phyloP scores from a whole-genome alignment of 2,329 filamentous ascomycete species.

The Penicillium oxalicum region DNA sequence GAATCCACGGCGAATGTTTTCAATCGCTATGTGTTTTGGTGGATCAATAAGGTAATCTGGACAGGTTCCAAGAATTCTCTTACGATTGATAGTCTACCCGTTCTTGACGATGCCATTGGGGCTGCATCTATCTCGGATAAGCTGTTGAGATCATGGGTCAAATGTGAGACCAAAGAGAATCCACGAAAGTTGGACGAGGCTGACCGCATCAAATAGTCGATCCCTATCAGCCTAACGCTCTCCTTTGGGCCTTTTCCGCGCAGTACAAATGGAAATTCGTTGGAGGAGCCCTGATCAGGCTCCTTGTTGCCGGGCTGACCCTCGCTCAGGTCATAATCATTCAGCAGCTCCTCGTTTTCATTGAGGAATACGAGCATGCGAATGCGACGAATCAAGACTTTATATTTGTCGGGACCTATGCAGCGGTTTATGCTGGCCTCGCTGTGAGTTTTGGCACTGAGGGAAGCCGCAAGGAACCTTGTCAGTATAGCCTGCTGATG shows the following conservation, averaged over 20 bases:
- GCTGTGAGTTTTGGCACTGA: slow-evolving; percentile 23
- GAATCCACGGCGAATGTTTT: slow-evolving; percentile 23
- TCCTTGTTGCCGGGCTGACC: slow-evolving; percentile 38
- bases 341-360: slow-evolving; percentile 14
- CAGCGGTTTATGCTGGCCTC: slow-evolving; percentile 35
- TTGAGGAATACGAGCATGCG: slow-evolving; percentile 15
- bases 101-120: slow-evolving; percentile 30
- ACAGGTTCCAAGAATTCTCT: slow-evolving; percentile 28
- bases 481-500: too few species aligned
- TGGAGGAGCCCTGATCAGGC: slow-evolving; percentile 31
- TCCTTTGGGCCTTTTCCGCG: slow-evolving; percentile 15
- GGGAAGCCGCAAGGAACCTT: too few species aligned
- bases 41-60: slow-evolving; percentile 32
- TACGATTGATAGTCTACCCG: slow-evolving; percentile 37
- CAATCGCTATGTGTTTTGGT: slow-evolving; percentile 30
- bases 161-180: slow-evolving; percentile 11
- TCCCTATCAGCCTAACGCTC: slow-evolving; percentile 11
- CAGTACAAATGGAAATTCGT: slow-evolving; percentile 18
- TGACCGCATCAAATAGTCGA: slow-evolving; percentile 7
- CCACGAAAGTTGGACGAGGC: background rate
- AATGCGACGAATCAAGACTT: slow-evolving; percentile 26
- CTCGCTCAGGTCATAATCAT: slow-evolving; percentile 46
- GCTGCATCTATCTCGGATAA: slow-evolving; percentile 25
- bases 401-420: slow-evolving; percentile 34
- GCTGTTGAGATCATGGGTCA: slow-evolving; percentile 29